Evolutionary conservation across 192 early-diverging fungal genomes (phyloP).

Genomic region (Rhizophagus clarus): DNA sequence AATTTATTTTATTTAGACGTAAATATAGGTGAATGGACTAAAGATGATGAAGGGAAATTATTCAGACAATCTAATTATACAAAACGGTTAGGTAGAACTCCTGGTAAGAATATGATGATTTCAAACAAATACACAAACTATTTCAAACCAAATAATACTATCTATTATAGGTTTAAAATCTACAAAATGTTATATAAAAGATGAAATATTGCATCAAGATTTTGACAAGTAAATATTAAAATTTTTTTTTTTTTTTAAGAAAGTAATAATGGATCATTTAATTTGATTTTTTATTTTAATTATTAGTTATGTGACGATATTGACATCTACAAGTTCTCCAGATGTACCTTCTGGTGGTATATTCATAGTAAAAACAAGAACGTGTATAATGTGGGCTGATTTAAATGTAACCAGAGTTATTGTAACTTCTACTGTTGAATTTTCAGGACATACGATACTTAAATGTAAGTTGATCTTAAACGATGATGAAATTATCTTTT

Average conservation of each 20-base stretch:
- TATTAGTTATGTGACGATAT: constrained; percentile 34
- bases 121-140: no score
- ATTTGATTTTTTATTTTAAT: not conserved
- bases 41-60: not conserved
- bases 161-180: constrained; percentile 40
- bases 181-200: constrained; percentile 47
- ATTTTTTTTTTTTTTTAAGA: not conserved
- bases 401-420: constrained; percentile 40
- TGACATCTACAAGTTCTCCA: constrained; percentile 57
- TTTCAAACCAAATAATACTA: not conserved
- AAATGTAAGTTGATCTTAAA: constrained; percentile 43
- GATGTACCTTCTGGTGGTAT: constrained; percentile 57
- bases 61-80: constrained; percentile 36
- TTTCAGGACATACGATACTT: constrained; percentile 52
- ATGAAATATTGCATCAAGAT: constrained; percentile 47
- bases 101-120: constrained; percentile 28
- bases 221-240: constrained; percentile 37
- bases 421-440: constrained; percentile 51
- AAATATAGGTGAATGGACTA: constrained; percentile 37
- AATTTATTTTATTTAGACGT: constrained; percentile 29
- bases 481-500: not conserved
- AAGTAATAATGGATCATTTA: not conserved
- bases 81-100: constrained; percentile 37
- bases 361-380: constrained; percentile 53
- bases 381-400: constrained; percentile 56